phyloP scores from a whole-genome alignment of 352 stramenopile species.

The Phytophthora macrochlamydospora region DNA sequence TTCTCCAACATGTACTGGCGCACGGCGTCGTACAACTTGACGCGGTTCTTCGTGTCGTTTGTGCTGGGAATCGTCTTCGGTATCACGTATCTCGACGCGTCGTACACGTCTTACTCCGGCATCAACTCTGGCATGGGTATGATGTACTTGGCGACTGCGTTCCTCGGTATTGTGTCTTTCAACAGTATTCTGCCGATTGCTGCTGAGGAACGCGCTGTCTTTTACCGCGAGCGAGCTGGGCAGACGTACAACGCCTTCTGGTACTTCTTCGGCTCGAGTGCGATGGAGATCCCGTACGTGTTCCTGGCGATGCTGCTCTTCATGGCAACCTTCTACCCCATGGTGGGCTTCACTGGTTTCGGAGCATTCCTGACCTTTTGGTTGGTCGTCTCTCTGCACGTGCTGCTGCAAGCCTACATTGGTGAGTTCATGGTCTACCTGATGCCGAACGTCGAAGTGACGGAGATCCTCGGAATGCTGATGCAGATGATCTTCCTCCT shows the following conservation, averaged over 20 bases:
- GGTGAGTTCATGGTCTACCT: slow-evolving; percentile 34
- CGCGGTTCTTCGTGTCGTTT: slow-evolving; percentile 52
- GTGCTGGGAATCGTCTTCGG: slow-evolving; percentile 66
- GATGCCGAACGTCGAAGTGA: slow-evolving; percentile 31
- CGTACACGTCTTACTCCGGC: slow-evolving; percentile 23
- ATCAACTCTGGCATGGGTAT: slow-evolving; percentile 41
- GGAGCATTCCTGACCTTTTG: slow-evolving; percentile 31
- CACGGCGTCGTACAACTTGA: slow-evolving; percentile 83
- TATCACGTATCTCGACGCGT: slow-evolving; percentile 40
- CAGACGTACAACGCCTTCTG: slow-evolving; percentile 3
- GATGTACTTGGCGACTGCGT: neutral
- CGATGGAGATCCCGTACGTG: slow-evolving; percentile 17
- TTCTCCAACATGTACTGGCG: slow-evolving; percentile 72
- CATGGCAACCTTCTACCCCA: slow-evolving; percentile 20
- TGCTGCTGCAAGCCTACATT: slow-evolving; percentile 36
- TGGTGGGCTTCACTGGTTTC: slow-evolving; percentile 21
- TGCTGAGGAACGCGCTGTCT: neutral
- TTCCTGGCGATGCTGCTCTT: slow-evolving; percentile 12
- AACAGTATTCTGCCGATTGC: neutral
- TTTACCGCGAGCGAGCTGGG: neutral
- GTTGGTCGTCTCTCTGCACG: slow-evolving; percentile 17
- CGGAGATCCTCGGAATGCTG: slow-evolving; percentile 26
- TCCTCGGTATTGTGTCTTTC: neutral
- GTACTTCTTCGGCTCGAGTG: neutral
- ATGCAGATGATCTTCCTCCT: slow-evolving; percentile 36